Evolutionary conservation across 2,329 filamentous ascomycete species (phyloP).

Genomic region (Diaporthe eres): DNA sequence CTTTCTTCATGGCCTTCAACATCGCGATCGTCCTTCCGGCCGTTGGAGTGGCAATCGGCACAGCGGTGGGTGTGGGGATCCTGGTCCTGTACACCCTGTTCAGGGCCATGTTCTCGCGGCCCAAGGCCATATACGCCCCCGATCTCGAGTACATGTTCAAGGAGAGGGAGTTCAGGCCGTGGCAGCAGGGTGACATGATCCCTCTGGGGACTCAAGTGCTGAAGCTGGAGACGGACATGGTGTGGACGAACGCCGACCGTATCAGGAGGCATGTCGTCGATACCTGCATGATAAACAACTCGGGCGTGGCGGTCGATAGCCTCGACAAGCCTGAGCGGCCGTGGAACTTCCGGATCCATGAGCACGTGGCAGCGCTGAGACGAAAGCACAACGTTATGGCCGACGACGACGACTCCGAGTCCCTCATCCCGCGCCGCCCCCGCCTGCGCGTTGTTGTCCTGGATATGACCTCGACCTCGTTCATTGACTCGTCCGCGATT

Average conservation of each 20-base stretch:
- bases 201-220: slow-evolving; percentile 26
- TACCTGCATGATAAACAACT: slow-evolving; percentile 11
- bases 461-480: slow-evolving; percentile 51
- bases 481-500: slow-evolving; percentile 54
- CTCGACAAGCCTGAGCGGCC: neutral
- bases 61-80: slow-evolving; percentile 9
- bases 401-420: neutral
- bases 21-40: slow-evolving; percentile 21
- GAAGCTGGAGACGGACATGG: slow-evolving; percentile 24
- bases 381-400: neutral
- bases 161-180: neutral
- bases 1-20: slow-evolving; percentile 32
- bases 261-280: slow-evolving; percentile 21
- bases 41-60: neutral
- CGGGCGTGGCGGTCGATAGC: slow-evolving; percentile 10
- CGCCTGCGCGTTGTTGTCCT: slow-evolving; percentile 34
- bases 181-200: slow-evolving; percentile 16
- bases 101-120: slow-evolving; percentile 30
- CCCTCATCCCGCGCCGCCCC: neutral
- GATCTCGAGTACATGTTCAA: slow-evolving; percentile 17
- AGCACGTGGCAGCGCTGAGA: slow-evolving; percentile 2
- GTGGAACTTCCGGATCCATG: slow-evolving; percentile 23
- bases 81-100: slow-evolving; percentile 28
- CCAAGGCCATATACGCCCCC: neutral
- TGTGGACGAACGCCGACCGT: slow-evolving; percentile 30